These are phyloP conservation scores for Desmodesmus armatus DNA, from an alignment of 139 green algal species.

Conservation along the genomic window DNA sequence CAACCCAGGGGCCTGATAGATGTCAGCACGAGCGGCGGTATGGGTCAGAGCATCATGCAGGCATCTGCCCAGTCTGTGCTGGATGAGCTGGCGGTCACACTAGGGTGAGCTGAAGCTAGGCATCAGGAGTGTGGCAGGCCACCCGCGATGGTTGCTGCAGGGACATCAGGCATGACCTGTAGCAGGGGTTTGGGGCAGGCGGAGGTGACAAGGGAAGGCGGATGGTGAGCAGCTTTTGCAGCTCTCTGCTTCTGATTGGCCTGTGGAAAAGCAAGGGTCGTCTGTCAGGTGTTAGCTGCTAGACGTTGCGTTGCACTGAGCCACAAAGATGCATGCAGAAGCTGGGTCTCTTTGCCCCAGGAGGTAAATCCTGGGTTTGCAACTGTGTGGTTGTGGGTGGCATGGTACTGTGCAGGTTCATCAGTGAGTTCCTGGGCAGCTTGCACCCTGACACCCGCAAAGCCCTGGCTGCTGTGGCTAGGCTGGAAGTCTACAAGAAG, in stretches of 20 bases:
- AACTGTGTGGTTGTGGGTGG: too few relatives aligned
- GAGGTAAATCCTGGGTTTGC: too few relatives aligned
- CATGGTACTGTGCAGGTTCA: slow-evolving; percentile 31
- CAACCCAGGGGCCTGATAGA: background rate
- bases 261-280: too few relatives aligned
- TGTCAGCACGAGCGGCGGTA: background rate
- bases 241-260: background rate
- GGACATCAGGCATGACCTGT: background rate
- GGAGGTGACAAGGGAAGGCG: background rate
- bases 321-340: too few relatives aligned
- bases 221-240: background rate
- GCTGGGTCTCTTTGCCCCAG: too few relatives aligned
- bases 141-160: background rate
- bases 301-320: too few relatives aligned
- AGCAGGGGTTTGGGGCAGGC: background rate
- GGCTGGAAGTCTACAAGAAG: slow-evolving; percentile 71
- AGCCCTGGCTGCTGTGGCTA: slow-evolving; percentile 37
- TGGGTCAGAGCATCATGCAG: background rate
- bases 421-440: slow-evolving; percentile 58
- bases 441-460: slow-evolving; percentile 56
- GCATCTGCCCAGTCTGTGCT: slow-evolving; percentile 45
- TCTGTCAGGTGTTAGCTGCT: too few relatives aligned
- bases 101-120: slow-evolving; percentile 34
- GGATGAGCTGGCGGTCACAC: slow-evolving; percentile 57
- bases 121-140: background rate